phyloP scores from a whole-genome alignment of 2,329 filamentous ascomycete species.

The Fusarium lyarnte region DNA sequence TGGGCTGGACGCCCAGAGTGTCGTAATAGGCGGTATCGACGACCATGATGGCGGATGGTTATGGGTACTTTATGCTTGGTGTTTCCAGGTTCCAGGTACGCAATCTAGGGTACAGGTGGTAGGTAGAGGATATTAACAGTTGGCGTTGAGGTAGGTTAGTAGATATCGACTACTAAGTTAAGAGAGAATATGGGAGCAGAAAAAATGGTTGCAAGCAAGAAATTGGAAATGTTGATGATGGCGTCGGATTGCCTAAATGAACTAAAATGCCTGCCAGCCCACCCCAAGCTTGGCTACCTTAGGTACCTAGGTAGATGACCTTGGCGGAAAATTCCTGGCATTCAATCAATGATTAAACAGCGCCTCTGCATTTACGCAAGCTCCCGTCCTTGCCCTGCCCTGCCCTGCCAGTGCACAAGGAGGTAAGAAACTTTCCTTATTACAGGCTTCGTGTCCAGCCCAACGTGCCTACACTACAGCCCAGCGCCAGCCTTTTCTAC shows the following conservation, averaged over 20 bases:
- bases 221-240: slow-evolving; percentile 37
- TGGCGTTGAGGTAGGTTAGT: background rate
- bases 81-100: slow-evolving; percentile 17
- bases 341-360: background rate
- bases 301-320: background rate
- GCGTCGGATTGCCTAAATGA: slow-evolving; percentile 39
- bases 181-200: background rate
- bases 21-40: slow-evolving; percentile 92
- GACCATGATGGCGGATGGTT: slow-evolving; percentile 70
- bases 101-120: slow-evolving; percentile 5
- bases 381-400: background rate
- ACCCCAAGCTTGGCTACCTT: slow-evolving; percentile 5
- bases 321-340: slow-evolving; percentile 33
- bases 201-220: slow-evolving; percentile 15
- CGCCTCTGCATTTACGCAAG: background rate
- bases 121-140: background rate
- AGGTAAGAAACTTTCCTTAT: slow-evolving; percentile 9
- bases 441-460: slow-evolving; percentile 4
- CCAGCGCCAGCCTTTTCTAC: background rate
- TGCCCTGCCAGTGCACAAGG: background rate
- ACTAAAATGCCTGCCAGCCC: background rate
- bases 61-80: background rate
- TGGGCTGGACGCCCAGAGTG: slow-evolving; percentile 82
- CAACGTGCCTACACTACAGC: background rate
- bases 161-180: slow-evolving; percentile 6